These are phyloP conservation scores for Solanum sejunctum DNA, from an alignment of 257 asterid species.

Conservation along the genomic window DNA sequence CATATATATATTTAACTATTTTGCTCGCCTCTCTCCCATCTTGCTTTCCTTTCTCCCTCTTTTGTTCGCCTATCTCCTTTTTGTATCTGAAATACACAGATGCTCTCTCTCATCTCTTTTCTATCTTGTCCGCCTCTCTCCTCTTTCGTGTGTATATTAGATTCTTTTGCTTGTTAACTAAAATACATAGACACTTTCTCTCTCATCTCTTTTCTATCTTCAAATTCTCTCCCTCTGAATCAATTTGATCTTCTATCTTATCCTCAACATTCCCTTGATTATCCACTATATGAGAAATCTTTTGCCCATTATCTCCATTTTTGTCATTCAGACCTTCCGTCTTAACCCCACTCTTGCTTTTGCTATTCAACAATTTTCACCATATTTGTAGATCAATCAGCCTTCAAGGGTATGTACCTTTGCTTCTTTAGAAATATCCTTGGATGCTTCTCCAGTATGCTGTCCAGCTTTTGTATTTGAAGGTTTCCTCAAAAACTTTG, in stretches of 20 bases:
- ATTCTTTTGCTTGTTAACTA: too few relatives aligned
- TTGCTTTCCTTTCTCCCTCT: too few relatives aligned
- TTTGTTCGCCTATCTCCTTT: too few relatives aligned
- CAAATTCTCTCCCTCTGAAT: neutral
- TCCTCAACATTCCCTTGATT: slow-evolving; percentile 2
- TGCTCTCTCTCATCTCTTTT: too few relatives aligned
- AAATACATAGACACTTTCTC: too few relatives aligned
- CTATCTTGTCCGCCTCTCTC: too few relatives aligned
- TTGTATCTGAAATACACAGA: too few relatives aligned
- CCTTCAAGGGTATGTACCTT: slow-evolving; percentile 14
- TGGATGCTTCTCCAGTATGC: slow-evolving; percentile 31
- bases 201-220: neutral
- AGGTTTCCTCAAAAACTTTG: slow-evolving; percentile 22
- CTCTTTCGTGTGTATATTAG: too few relatives aligned
- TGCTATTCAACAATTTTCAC: neutral
- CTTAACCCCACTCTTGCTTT: neutral
- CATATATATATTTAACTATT: too few relatives aligned
- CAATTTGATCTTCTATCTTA: slow-evolving; percentile 14
- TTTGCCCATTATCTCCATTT: slow-evolving; percentile 6
- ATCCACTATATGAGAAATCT: slow-evolving; percentile 8
- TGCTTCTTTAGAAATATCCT: slow-evolving; percentile 21
- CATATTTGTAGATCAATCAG: neutral
- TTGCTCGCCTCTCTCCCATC: too few relatives aligned
- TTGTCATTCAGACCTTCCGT: neutral
- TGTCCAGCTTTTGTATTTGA: slow-evolving; percentile 34